Evolutionary conservation across 179 eudicot genomes (phyloP).

Genomic region (Corrigiola litoralis): DNA sequence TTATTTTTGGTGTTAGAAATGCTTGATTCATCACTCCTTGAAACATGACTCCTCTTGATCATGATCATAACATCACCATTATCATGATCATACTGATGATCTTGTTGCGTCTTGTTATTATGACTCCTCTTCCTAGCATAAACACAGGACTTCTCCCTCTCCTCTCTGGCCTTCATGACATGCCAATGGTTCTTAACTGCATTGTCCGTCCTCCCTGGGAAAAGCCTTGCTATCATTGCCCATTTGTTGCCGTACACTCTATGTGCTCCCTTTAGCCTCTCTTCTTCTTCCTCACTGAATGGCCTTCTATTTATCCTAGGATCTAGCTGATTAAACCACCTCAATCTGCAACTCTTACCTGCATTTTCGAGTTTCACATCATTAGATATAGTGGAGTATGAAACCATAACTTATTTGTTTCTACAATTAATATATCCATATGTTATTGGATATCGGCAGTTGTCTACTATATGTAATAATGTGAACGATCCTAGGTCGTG

Average conservation of each 20-base stretch:
- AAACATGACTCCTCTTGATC: background rate
- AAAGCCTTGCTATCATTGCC: conserved; percentile 58
- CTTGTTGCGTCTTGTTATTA: background rate
- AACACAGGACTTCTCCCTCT: conserved; percentile 33
- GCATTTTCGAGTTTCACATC: background rate
- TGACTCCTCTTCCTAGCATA: conserved; percentile 20
- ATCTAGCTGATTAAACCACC: conserved; percentile 80
- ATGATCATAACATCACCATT: background rate
- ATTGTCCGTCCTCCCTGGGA: conserved; percentile 70
- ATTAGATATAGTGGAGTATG: background rate
- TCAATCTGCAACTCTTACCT: conserved; percentile 77
- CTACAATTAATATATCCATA: background rate
- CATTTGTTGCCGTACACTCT: conserved; percentile 65
- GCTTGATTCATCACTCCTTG: background rate
- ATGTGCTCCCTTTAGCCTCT: conserved; percentile 44
- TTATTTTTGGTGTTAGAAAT: conserved; percentile 9
- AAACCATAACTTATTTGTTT: background rate
- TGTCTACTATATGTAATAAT: no score
- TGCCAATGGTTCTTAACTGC: conserved; percentile 85
- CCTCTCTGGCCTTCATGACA: conserved; percentile 57
- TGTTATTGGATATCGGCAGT: no score
- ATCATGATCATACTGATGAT: background rate
- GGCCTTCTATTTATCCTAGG: conserved; percentile 54
- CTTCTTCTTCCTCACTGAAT: conserved; percentile 60
- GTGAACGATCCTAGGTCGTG: no score